Base-by-base conservation (phyloP, 306 rosid species). In the Vigna mungo region DNA sequence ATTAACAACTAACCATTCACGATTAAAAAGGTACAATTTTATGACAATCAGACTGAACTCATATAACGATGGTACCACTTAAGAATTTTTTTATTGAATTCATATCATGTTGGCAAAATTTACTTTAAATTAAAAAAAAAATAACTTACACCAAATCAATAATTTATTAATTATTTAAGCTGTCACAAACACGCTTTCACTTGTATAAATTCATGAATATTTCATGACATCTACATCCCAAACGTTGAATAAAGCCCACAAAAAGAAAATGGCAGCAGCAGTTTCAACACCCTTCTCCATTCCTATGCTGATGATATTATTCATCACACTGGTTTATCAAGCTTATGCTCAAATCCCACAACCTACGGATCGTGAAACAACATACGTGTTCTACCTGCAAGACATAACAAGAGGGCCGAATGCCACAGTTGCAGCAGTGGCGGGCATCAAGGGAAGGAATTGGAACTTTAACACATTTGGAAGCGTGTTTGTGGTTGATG, bases 381-480 rank as follows among this genome's bases (percentile, higher is more conserved):
- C n/a, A 32, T 7, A 70, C 2, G 87, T 86, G 41, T 74, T 75
- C 47, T 84, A 41, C 80, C 51, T 86, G 9, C 82, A 84, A 10
- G 87, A 86, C 15, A n/a, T 52, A n/a, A 62, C 82, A 25, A 9
- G 1, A 34, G 87, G 84, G 18, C 34, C 77, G 0, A 74, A 37
- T 16, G 78, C 84, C 1, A 86, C 87, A 2, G 87, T 84, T 3
- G 18, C 27, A 3, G 10, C 80, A 1, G 78, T 86, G 0, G 49
- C 41, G 0, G 87, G 90, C 17, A 20, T 75, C 6, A 54, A 17
- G 0, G 85, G 84, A 12, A 86, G 59, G 58, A 72, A 16, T 0
- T 78, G 86, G 87, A 51, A 78, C 39, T 75, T 63, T 25, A 18
- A 39, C 78, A 49, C 86, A 58, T 86, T 84, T 1, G 90, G 90